These are phyloP conservation scores for Lentinula lateritia DNA, from an alignment of 768 basidiomycete species.

Conservation along the genomic window DNA sequence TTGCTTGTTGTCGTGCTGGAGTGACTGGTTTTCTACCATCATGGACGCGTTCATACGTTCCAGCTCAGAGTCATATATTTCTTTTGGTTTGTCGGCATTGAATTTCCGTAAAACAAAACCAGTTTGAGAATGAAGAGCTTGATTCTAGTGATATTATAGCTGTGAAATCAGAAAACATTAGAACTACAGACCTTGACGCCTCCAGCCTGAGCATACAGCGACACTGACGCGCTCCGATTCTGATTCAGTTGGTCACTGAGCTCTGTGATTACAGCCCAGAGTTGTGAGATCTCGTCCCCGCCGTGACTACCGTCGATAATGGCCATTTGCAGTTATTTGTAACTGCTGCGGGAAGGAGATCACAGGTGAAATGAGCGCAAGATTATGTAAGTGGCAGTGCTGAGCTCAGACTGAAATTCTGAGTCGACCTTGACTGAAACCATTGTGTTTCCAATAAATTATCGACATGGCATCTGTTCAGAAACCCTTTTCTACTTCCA, in stretches of 20 bases:
- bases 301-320: slow-evolving; percentile 42
- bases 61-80: slow-evolving; percentile 85
- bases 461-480: slow-evolving; percentile 3
- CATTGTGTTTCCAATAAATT: background rate
- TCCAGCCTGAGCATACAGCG: slow-evolving; percentile 67
- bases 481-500: background rate
- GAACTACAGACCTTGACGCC: slow-evolving; percentile 62
- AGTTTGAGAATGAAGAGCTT: slow-evolving; percentile 4
- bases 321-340: slow-evolving; percentile 31
- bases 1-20: slow-evolving; percentile 96
- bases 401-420: background rate
- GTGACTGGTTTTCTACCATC: slow-evolving; percentile 71
- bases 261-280: slow-evolving; percentile 68
- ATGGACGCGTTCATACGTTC: slow-evolving; percentile 84
- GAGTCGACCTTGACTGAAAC: background rate
- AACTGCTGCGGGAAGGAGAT: background rate
- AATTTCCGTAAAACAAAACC: slow-evolving; percentile 7
- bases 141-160: slow-evolving; percentile 74
- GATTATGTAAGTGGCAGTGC: background rate
- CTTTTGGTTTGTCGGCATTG: slow-evolving; percentile 34
- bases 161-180: slow-evolving; percentile 80
- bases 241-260: slow-evolving; percentile 79
- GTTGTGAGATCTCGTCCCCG: slow-evolving; percentile 56
- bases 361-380: background rate
- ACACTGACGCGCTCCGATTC: slow-evolving; percentile 67